A percentile compares a stretch with the other conserved stretches of the same genome.
Evolutionary conservation across 1,284 basidiomycete species (phyloP).

Genomic region (Austropuccinia psidii): DNA sequence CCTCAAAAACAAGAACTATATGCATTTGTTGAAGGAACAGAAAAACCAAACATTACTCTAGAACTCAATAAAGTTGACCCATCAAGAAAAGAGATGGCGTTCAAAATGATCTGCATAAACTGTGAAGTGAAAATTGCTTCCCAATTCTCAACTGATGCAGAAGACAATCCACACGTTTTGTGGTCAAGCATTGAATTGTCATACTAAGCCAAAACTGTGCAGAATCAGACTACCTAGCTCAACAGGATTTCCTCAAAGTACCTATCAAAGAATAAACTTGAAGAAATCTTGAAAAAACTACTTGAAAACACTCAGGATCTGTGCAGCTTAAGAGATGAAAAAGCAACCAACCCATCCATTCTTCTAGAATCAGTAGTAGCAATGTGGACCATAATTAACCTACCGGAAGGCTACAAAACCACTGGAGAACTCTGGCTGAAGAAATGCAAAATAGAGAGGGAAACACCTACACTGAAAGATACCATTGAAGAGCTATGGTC

Average conservation of each 20-base stretch:
- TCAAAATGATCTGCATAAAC: neutral
- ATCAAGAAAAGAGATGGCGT: neutral
- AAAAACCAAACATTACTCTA: neutral
- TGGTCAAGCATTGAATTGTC: neutral
- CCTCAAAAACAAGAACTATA: neutral
- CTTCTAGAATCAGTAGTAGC: neutral
- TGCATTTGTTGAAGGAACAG: neutral
- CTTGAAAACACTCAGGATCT: neutral
- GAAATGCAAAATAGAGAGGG: neutral
- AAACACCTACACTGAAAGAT: neutral
- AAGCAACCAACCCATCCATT: neutral
- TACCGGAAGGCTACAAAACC: neutral
- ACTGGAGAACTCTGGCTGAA: neutral
- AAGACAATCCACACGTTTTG: neutral
- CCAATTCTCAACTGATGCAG: neutral
- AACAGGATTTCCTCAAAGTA: neutral
- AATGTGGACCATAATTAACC: neutral
- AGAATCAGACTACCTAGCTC: conserved; percentile 4
- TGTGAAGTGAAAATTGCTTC: conserved; percentile 10
- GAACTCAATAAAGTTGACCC: neutral
- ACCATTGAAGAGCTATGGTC: neutral
- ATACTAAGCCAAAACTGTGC: neutral
- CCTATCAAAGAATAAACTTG: neutral
- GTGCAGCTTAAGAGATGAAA: neutral
- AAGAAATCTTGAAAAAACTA: neutral